Percentiles rank a stretch among this genome's conserved stretches.
These are phyloP conservation scores for Barbarea vulgaris DNA, from an alignment of 345 rosid species.

Conservation along the genomic window DNA sequence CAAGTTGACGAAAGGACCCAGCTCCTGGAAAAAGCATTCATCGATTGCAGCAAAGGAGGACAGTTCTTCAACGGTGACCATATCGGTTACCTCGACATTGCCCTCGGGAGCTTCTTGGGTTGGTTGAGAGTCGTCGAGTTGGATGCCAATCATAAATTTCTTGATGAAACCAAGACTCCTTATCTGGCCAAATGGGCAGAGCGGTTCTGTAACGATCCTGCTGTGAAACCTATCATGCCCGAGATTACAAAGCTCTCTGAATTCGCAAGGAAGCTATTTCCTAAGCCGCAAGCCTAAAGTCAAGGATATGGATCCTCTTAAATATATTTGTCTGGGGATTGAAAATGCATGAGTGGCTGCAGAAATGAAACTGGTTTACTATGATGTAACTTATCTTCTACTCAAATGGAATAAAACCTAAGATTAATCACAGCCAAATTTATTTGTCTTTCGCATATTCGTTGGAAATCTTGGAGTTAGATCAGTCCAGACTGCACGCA, in stretches of 20 bases:
- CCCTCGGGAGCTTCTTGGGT: conserved; percentile 62
- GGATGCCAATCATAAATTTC: conserved; percentile 38
- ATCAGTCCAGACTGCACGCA: neutral
- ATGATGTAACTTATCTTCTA: neutral
- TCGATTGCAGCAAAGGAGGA: conserved; percentile 60
- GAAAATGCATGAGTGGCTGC: neutral
- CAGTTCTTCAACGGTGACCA: conserved; percentile 68
- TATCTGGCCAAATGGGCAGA: conserved; percentile 61
- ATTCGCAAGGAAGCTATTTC: conserved; percentile 51
- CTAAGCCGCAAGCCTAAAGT: conserved; percentile 12
- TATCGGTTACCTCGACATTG: conserved; percentile 71
- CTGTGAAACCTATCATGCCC: conserved; percentile 73
- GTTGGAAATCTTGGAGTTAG: neutral
- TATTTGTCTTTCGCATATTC: neutral
- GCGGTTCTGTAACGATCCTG: conserved; percentile 52
- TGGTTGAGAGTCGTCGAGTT: conserved; percentile 64
- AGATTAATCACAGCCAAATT: neutral
- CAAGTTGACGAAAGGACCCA: conserved; percentile 43
- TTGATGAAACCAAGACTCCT: conserved; percentile 58
- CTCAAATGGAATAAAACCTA: neutral
- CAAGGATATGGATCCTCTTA: neutral
- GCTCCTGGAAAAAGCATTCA: conserved; percentile 60
- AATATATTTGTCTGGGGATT: neutral
- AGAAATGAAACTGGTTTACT: neutral
- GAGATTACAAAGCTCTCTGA: conserved; percentile 71